A percentile compares a stretch with the other conserved stretches of the same genome.
phyloP scores from a whole-genome alignment of 495 filamentous ascomycete species.

The Tuber aestivum region DNA sequence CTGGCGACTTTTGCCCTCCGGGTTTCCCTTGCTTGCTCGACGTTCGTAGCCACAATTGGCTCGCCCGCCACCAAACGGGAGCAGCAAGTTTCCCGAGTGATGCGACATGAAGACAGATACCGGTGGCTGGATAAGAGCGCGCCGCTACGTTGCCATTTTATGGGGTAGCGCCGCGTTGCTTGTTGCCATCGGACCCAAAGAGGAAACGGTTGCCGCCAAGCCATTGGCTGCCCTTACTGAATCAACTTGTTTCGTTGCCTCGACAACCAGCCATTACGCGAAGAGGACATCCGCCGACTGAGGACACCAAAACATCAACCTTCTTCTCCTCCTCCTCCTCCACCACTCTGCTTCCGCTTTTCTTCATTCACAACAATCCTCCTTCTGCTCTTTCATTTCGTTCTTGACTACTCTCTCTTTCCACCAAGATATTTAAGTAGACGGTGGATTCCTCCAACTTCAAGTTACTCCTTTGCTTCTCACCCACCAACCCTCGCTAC shows the following conservation, averaged over 20 bases:
- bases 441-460: slow-evolving; percentile 18
- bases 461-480: slow-evolving; percentile 23
- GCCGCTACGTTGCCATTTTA: background rate
- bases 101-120: background rate
- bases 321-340: slow-evolving; percentile 33
- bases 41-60: background rate
- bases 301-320: slow-evolving; percentile 30
- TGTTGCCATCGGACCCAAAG: background rate
- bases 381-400: slow-evolving; percentile 36
- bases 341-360: slow-evolving; percentile 25
- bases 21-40: background rate
- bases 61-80: background rate
- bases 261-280: slow-evolving; percentile 26
- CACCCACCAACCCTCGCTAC: slow-evolving; percentile 15
- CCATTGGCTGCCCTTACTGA: background rate
- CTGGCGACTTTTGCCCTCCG: background rate
- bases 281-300: slow-evolving; percentile 18
- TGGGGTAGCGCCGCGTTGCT: background rate
- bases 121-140: background rate
- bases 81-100: background rate
- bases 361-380: slow-evolving; percentile 37
- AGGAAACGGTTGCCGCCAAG: background rate
- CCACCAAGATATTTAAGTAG: slow-evolving; percentile 24
- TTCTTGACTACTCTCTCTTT: slow-evolving; percentile 22
- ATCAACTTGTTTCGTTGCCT: slow-evolving; percentile 18